phyloP scores from a whole-genome alignment of 441 rosid genomes.

The Gossypium schwendimanii region DNA sequence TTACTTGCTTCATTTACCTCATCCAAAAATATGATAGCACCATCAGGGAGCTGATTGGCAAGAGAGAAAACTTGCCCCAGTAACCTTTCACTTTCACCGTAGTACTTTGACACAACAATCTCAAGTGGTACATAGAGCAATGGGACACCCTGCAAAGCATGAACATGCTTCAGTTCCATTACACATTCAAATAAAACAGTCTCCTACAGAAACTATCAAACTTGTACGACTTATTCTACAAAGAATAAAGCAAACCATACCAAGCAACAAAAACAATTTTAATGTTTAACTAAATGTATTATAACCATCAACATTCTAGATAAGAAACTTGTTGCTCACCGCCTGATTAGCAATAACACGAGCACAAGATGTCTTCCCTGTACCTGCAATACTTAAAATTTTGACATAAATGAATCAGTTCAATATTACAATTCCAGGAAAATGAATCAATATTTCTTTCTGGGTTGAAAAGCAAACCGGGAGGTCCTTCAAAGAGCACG shows the following conservation, averaged over 20 bases:
- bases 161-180: not conserved
- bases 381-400: slow-evolving; percentile 40
- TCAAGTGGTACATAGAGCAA: slow-evolving; percentile 86
- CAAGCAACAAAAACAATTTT: not conserved
- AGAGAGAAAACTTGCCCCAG: slow-evolving; percentile 81
- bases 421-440: not conserved
- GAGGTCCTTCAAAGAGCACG: slow-evolving; percentile 96
- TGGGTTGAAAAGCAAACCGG: slow-evolving; percentile 41
- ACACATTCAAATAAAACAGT: not conserved
- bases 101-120: slow-evolving; percentile 82
- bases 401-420: not conserved
- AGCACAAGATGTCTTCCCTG: slow-evolving; percentile 93
- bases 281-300: not conserved
- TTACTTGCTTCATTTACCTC: slow-evolving; percentile 49
- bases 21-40: slow-evolving; percentile 79
- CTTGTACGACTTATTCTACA: not conserved
- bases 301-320: not conserved
- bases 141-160: slow-evolving; percentile 62
- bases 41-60: slow-evolving; percentile 76
- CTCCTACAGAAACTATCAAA: not conserved
- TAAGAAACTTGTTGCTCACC: slow-evolving; percentile 35
- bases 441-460: not conserved
- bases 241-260: slow-evolving; percentile 1
- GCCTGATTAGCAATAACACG: slow-evolving; percentile 89
- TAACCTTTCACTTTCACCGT: slow-evolving; percentile 84